These are phyloP conservation scores for Pseudohyphozyma bogoriensis DNA, from an alignment of 768 basidiomycete genomes.

Conservation along the genomic window DNA sequence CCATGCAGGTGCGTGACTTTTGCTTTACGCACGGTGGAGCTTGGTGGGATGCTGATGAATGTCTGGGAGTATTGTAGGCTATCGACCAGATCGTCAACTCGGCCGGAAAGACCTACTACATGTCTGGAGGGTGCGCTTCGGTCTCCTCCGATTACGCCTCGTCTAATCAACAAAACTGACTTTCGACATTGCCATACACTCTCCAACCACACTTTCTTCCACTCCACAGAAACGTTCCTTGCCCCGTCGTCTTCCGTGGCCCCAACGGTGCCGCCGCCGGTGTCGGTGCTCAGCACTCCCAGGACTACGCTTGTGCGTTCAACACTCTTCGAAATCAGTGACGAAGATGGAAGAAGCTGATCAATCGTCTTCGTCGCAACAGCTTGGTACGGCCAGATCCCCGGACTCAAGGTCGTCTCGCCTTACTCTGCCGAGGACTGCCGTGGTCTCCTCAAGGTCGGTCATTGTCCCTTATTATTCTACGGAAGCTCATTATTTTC, in stretches of 20 bases:
- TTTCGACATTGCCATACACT: not conserved
- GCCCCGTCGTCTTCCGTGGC: conserved; percentile 98
- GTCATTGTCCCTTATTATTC: conserved; percentile 4
- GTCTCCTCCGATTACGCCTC: not conserved
- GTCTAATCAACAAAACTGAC: not conserved
- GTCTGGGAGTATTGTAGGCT: conserved; percentile 52
- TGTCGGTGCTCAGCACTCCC: conserved; percentile 94
- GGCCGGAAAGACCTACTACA: conserved; percentile 99
- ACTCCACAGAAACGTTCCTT: conserved; percentile 47
- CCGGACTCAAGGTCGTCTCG: conserved; percentile 93
- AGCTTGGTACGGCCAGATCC: conserved; percentile 47
- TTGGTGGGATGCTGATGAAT: not conserved
- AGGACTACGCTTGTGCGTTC: conserved; percentile 88
- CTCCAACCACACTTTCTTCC: too few relatives aligned
- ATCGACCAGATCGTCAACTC: conserved; percentile 99
- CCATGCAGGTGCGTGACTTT: conserved; percentile 60
- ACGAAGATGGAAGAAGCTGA: too few relatives aligned
- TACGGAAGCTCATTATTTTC: not conserved
- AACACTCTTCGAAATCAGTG: conserved; percentile 39
- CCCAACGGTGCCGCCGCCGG: conserved; percentile 97
- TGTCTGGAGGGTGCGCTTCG: conserved; percentile 91
- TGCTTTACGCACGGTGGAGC: not conserved
- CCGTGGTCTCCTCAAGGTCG: conserved; percentile 90
- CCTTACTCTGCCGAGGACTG: conserved; percentile 99
- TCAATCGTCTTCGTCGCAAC: not conserved